Percentiles rank a stretch among this genome's conserved stretches.
Evolutionary conservation across 306 rosid species (phyloP).

Genomic region (Dryas alaskensis): DNA sequence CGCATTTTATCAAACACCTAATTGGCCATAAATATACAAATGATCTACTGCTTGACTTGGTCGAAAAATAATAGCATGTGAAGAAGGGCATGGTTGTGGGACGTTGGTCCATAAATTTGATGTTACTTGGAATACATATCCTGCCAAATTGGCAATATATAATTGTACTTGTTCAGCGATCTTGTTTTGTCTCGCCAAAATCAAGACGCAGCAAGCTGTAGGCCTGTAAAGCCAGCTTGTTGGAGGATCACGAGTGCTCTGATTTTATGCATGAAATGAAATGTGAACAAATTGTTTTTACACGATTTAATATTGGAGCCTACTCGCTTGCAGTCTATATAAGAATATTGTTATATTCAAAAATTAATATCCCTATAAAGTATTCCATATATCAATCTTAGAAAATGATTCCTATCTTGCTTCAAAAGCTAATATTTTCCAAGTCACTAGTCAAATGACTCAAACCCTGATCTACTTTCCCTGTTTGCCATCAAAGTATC

Average conservation of each 20-base stretch:
- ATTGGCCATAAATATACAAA: not conserved
- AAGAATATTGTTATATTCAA: too few species aligned
- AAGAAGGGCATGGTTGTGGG: not conserved
- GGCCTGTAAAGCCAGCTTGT: not conserved
- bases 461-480: not conserved
- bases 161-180: not conserved
- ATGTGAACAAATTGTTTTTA: too few species aligned
- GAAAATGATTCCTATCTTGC: not conserved
- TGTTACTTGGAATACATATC: too few species aligned
- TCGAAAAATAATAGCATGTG: not conserved
- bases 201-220: not conserved
- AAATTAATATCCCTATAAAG: too few species aligned
- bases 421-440: not conserved
- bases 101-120: too few species aligned
- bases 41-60: not conserved
- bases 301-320: too few species aligned
- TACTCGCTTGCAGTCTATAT: too few species aligned
- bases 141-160: not conserved
- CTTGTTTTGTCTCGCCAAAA: not conserved
- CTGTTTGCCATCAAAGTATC: too few species aligned
- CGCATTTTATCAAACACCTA: not conserved
- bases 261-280: not conserved
- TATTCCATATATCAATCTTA: too few species aligned
- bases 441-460: not conserved
- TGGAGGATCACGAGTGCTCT: not conserved